Evolutionary conservation across 352 stramenopile species (phyloP), one percentile per base, ranked within the genome.

Genomic region (Poterioochromonas sp.): DNA sequence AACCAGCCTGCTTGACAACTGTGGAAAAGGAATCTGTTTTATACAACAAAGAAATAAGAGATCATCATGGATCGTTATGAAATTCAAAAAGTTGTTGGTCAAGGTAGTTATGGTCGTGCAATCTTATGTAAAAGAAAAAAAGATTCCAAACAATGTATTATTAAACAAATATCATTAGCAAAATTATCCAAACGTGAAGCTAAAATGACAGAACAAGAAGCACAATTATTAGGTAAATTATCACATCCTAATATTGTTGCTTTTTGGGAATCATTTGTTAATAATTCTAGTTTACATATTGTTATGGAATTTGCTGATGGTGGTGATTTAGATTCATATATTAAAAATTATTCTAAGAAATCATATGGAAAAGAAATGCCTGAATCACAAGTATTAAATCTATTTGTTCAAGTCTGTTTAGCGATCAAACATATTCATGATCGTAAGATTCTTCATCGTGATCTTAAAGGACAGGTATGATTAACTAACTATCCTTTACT

Each of bases 271-370:
- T 82, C 76, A 73, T 84, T 88, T 81, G n/a, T 53, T 47, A 0
- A 49, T 74, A 44, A 8, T 5, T 26, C 29, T 32, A 1, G 20
- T 34, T 76, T 88, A 26, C 85, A 84, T 78, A 87, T 88, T 22
- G 83, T 88, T 26, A 88, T 88, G 85, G 85, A 88, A 70, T 86
- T 84, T 74, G 84, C 84, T 34, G 82, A 86, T 79, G 82, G 84
- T 35, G 85, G 85, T 20, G 85, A 88, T 77, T 79, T 88, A 26
- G 68, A 80, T 63, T 44, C 11, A 34, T 69, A 80, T 11, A 83
- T 87, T 29, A 71, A 39, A 32, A 18, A 70, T 3, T 43, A 47
- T 71, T 29, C 8, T n/a, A 77, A 76, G 0, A 70, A 71, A 26
- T 73, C 29, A 8, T 34, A n/a, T 12, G 18, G 18, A 0, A 22